These are phyloP conservation scores for Heliocybe sulcata DNA, from an alignment of 1,284 basidiomycete genomes.

Conservation along the genomic window DNA sequence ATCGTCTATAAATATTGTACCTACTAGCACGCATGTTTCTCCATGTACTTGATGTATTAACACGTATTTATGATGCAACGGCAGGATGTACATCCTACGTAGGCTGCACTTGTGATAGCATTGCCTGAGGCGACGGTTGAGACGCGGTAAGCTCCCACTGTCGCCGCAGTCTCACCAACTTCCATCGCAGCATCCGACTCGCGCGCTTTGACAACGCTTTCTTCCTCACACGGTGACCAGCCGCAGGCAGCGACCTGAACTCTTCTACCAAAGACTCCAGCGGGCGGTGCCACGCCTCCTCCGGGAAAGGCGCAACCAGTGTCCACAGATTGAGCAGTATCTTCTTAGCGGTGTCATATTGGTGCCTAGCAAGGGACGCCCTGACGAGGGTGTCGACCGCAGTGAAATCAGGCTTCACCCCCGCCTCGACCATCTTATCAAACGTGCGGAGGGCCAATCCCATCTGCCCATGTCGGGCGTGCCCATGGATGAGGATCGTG, in stretches of 20 bases:
- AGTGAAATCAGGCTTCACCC: slow-evolving; percentile 58
- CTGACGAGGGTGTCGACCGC: slow-evolving; percentile 63
- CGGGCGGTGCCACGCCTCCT: slow-evolving; percentile 28
- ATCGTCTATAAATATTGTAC: slow-evolving; percentile 6
- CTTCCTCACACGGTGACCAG: not conserved
- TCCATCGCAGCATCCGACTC: slow-evolving; percentile 16
- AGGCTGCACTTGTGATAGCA: not conserved
- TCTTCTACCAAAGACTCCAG: slow-evolving; percentile 35
- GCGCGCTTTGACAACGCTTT: slow-evolving; percentile 5
- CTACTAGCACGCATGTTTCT: not conserved
- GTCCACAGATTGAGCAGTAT: slow-evolving; percentile 58
- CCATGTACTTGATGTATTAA: not conserved
- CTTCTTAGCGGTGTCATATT: slow-evolving; percentile 38
- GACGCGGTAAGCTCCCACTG: slow-evolving; percentile 5
- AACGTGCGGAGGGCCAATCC: slow-evolving; percentile 46
- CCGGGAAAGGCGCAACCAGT: slow-evolving; percentile 55
- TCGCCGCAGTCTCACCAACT: slow-evolving; percentile 14
- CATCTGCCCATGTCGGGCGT: slow-evolving; percentile 52
- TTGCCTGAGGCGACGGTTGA: not conserved
- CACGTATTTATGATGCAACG: not conserved
- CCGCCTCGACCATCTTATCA: slow-evolving; percentile 50
- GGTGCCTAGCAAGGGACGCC: slow-evolving; percentile 53
- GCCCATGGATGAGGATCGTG: slow-evolving; percentile 64
- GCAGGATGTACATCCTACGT: not conserved
- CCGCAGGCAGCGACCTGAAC: slow-evolving; percentile 31